Conservation (phyloP, 768 basidiomycete genomes). For the Xerocomus potaroensis region DNA sequence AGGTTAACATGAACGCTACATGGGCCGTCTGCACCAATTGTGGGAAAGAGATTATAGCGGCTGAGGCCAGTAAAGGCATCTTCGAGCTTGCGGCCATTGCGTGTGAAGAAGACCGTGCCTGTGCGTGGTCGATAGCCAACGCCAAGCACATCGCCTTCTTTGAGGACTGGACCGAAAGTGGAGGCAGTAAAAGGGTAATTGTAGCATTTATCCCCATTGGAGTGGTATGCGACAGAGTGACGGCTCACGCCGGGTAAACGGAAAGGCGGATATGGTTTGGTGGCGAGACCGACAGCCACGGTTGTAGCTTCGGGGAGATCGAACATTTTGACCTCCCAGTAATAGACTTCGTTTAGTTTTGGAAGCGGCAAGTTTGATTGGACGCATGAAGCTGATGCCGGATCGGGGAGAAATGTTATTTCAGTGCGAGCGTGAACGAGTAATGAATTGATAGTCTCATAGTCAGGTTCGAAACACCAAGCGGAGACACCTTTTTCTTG, state of each 20-base stretch:
- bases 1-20: conserved; percentile 97
- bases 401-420: conserved; percentile 96
- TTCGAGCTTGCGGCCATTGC: conserved; percentile 95
- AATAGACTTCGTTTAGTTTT: conserved; percentile 98
- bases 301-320: conserved; percentile 86
- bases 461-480: conserved; percentile 99
- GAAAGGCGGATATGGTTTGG: conserved; percentile 96
- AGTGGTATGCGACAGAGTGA: conserved; percentile 92
- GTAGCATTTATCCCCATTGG: conserved; percentile 94
- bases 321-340: conserved; percentile 99
- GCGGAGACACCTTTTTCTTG: conserved; percentile 99
- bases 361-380: conserved; percentile 96
- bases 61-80: conserved; percentile 92
- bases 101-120: conserved; percentile 98
- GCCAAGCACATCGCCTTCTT: conserved; percentile 94
- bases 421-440: conserved; percentile 95
- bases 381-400: conserved; percentile 89
- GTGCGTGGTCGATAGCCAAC: conserved; percentile 94
- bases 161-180: conserved; percentile 77
- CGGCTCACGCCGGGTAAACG: conserved; percentile 82
- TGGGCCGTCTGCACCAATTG: conserved; percentile 93
- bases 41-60: conserved; percentile 93
- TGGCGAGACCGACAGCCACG: conserved; percentile 91
- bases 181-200: conserved; percentile 91
- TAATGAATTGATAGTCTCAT: conserved; percentile 88